Evolutionary conservation across 352 stramenopile species (phyloP).

Genomic region (Phytophthora chlamydospora): DNA sequence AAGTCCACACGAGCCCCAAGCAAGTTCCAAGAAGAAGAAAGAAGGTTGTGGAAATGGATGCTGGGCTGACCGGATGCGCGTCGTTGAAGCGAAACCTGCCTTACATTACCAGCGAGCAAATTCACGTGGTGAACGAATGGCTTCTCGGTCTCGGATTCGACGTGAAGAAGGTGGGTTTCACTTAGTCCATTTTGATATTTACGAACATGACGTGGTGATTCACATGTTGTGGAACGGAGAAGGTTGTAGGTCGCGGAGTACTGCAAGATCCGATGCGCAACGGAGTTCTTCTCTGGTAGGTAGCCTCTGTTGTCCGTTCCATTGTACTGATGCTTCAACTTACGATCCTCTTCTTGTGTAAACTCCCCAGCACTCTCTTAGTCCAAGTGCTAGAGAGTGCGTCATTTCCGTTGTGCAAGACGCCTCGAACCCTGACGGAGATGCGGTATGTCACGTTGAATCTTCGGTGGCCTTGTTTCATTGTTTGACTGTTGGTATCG

Average conservation of each 20-base stretch:
- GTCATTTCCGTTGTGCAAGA: slow-evolving; percentile 27
- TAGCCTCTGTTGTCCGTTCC: background rate
- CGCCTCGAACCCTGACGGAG: slow-evolving; percentile 27
- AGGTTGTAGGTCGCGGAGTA: slow-evolving; percentile 25
- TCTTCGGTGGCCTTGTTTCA: background rate
- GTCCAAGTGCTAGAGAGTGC: slow-evolving; percentile 3
- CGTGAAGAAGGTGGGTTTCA: slow-evolving; percentile 12
- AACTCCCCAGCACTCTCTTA: slow-evolving; percentile 13
- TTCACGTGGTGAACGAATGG: slow-evolving; percentile 37
- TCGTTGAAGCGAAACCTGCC: slow-evolving; percentile 28
- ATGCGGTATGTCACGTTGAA: slow-evolving; percentile 20
- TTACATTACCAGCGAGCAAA: slow-evolving; percentile 42
- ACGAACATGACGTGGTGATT: background rate
- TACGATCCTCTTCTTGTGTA: background rate
- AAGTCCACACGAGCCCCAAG: background rate
- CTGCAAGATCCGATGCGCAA: slow-evolving; percentile 49
- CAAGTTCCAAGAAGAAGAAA: slow-evolving; percentile 1
- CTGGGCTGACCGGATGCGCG: background rate
- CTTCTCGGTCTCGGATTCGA: slow-evolving; percentile 26
- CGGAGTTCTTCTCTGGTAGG: slow-evolving; percentile 47
- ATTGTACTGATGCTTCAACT: background rate
- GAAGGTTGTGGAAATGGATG: background rate
- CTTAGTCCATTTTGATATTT: background rate
- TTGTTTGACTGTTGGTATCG: background rate
- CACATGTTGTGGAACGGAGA: background rate